Evolutionary conservation across 495 filamentous ascomycete species (phyloP).

Genomic region (Tuber brumale): DNA sequence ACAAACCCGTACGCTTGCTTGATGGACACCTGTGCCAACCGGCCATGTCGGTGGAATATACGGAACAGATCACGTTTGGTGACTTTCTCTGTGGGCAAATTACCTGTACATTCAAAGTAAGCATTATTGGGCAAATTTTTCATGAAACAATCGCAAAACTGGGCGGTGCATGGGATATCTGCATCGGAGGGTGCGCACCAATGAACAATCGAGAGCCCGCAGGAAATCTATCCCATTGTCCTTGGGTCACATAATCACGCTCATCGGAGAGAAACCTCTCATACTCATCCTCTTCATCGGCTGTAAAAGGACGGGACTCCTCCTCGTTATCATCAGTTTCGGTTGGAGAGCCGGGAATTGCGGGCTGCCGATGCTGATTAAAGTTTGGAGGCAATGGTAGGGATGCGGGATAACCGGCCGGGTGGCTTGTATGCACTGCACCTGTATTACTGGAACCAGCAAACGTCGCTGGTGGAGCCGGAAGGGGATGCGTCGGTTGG

Average conservation of each 20-base stretch:
- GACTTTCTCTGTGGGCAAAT: slow-evolving; percentile 84
- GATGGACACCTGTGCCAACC: slow-evolving; percentile 88
- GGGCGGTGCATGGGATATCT: slow-evolving; percentile 26
- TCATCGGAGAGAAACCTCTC: slow-evolving; percentile 77
- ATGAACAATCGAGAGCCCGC: slow-evolving; percentile 81
- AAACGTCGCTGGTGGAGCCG: slow-evolving; percentile 34
- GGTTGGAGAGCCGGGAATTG: slow-evolving; percentile 26
- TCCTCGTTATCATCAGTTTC: slow-evolving; percentile 36
- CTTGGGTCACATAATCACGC: slow-evolving; percentile 72
- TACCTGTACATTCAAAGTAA: slow-evolving; percentile 56
- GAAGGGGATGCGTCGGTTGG: slow-evolving; percentile 37
- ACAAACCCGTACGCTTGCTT: slow-evolving; percentile 97
- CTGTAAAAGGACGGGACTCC: slow-evolving; percentile 39
- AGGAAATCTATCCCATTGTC: slow-evolving; percentile 90
- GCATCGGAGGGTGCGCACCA: slow-evolving; percentile 54
- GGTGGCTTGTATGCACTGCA: slow-evolving; percentile 28
- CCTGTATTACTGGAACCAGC: slow-evolving; percentile 34
- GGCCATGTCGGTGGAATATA: slow-evolving; percentile 77
- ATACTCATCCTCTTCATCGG: slow-evolving; percentile 57
- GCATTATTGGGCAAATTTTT: slow-evolving; percentile 30
- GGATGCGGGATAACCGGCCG: slow-evolving; percentile 40
- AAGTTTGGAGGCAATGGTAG: slow-evolving; percentile 40
- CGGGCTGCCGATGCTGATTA: slow-evolving; percentile 38
- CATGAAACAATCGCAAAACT: slow-evolving; percentile 21
- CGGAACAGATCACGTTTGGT: slow-evolving; percentile 91